These are phyloP conservation scores for Maudiozyma humilis DNA, from an alignment of 1,139 yeast species.

Conservation along the genomic window DNA sequence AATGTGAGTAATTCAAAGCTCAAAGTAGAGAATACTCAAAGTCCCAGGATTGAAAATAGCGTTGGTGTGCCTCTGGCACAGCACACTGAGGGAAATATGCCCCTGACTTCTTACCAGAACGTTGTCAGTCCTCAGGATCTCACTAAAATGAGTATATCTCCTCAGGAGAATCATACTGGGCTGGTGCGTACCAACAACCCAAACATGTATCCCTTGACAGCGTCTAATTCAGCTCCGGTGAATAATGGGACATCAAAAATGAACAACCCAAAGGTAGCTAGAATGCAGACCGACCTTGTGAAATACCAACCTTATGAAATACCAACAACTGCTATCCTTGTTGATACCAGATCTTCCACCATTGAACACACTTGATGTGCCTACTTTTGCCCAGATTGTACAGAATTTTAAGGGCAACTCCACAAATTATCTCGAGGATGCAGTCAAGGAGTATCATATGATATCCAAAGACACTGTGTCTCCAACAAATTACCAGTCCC, in stretches of 20 bases:
- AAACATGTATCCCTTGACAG: neutral
- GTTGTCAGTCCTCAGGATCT: neutral
- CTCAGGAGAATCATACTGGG: neutral
- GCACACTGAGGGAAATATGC: neutral
- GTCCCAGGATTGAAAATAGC: neutral
- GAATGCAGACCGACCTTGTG: constrained; percentile 9
- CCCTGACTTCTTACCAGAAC: neutral
- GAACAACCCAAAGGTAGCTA: constrained; percentile 9
- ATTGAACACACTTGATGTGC: constrained; percentile 22
- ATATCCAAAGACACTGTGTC: constrained; percentile 11
- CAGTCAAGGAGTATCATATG: constrained; percentile 21
- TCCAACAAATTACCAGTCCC: constrained; percentile 4
- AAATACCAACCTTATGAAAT: constrained; percentile 17
- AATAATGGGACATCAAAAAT: constrained; percentile 5
- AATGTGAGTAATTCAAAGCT: neutral
- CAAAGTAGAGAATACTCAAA: neutral
- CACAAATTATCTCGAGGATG: constrained; percentile 17
- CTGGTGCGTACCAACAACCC: neutral
- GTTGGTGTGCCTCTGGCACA: neutral
- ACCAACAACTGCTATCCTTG: constrained; percentile 19
- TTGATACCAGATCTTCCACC: constrained; percentile 26
- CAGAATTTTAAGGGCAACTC: constrained; percentile 17
- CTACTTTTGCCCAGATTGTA: constrained; percentile 23
- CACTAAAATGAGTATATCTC: neutral
- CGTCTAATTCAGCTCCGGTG: neutral